These are phyloP conservation scores for Rhynchospora pubera DNA, from an alignment of 176 grass and related monocot genomes.

Conservation along the genomic window DNA sequence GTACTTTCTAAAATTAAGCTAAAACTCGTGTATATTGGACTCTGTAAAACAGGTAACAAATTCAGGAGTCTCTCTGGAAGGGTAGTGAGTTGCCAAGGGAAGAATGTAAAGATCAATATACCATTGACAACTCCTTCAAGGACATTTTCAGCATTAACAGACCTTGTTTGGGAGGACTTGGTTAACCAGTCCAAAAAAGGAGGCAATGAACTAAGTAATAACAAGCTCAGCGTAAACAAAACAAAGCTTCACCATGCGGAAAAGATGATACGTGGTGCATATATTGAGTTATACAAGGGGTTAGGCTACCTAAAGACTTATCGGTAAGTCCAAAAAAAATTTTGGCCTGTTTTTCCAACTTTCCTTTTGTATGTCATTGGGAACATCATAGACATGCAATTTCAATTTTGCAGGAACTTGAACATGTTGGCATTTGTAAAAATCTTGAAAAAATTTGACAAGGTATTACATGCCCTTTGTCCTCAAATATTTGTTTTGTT, in stretches of 20 bases:
- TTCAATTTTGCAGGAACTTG: constrained; percentile 53
- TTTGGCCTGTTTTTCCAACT: background rate
- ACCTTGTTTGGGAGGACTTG: constrained; percentile 65
- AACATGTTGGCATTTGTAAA: constrained; percentile 97
- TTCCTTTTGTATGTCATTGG: no score
- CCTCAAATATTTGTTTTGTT: constrained; percentile 1
- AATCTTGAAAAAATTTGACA: constrained; percentile 98
- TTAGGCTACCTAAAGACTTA: constrained; percentile 78
- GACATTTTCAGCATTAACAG: constrained; percentile 55
- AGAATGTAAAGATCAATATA: constrained; percentile 80
- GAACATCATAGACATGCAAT: constrained; percentile 4
- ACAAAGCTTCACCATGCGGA: constrained; percentile 80
- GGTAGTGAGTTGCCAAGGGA: constrained; percentile 64
- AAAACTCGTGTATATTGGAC: background rate
- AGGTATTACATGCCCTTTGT: constrained; percentile 26
- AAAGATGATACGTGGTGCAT: constrained; percentile 95
- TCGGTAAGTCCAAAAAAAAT: constrained; percentile 31
- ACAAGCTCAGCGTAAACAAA: constrained; percentile 76
- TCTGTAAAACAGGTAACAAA: constrained; percentile 29
- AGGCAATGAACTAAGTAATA: constrained; percentile 24
- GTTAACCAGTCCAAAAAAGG: constrained; percentile 54
- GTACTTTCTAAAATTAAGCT: background rate
- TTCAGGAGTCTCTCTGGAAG: constrained; percentile 53
- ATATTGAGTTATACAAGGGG: constrained; percentile 85
- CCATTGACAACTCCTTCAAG: constrained; percentile 82